Evolutionary conservation across 352 stramenopile genomes (phyloP), one percentile per base, ranked within the genome.

Genomic region (Globisporangium canariense): DNA sequence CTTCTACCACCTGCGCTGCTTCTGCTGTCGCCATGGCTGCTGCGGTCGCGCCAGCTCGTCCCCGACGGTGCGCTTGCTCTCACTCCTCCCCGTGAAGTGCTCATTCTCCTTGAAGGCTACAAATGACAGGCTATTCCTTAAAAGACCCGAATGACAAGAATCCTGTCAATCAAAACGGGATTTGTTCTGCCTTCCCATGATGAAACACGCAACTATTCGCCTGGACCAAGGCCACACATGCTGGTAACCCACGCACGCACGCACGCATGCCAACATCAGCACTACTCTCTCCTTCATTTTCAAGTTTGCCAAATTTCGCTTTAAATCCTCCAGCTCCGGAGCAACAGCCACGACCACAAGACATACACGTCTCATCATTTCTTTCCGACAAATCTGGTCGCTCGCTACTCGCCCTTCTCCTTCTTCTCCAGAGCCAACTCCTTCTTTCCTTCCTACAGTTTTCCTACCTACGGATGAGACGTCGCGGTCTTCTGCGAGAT

Each of bases 401-500:
- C 25, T 28, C 34, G 11, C 34, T 40, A 40, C 34, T 40, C 38
- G 22, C 40, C 10, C 49, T 20, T 13, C n/a, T 28, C 25, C 25
- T 28, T 28, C 16, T 60, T 46, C 32, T 11, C 25, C 50, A 10
- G 16, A 9, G 34, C 40, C 14, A 28, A 25, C 36, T 14, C 6
- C 18, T 58, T 58, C 52, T 32, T 58, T 32, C 30, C 18, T 10
- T 13, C 16, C 55, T 22, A 22, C 20, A 25, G 16, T 34, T 40
- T 62, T 16, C 25, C 6, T 10, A 9, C 53, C 68, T 77, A 75
- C 62, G 77, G 75, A 50, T 82, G 67, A 53, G 78, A 67, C 54
- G 25, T 20, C 20, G 46, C 46, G 8, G 54, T n/a, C 36, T 79
- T 76, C 32, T 85, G 77, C 34, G 81, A 81, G 55, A 94, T 81